Base-by-base conservation (phyloP, 805 yeast genomes). In the Suhomyces pyralidae region DNA sequence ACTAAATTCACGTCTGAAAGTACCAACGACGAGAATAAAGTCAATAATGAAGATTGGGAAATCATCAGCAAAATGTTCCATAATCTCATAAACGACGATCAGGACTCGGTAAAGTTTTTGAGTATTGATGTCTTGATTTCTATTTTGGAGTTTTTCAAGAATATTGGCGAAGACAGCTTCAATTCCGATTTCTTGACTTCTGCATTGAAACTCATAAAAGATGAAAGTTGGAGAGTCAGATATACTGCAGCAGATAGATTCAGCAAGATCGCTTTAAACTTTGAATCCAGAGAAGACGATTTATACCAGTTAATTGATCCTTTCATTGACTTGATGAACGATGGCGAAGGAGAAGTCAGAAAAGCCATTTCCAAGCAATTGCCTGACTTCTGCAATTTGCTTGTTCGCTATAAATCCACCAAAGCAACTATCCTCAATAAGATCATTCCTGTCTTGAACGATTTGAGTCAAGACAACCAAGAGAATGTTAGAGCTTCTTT, bases 181-280 rank as follows among this genome's bases (percentile, higher is more conserved):
- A 79, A 83, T 59, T 77, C 81, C 46, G 88, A 85, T 58, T 76
- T 88, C 53, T 77, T 88, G 55, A 75, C 78, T 49, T 81, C 85
- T 57, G 80, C 96, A 2, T 78, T 86, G 58, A 82, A 83, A 58
- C 78, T 94, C 59, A 85, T 90, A 53, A 81, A 79, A 58, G 99
- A 94, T 73, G 90, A 89, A 70, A 87, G 96, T 64, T 94, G 99
- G 99, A 85, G 99, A 70, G 98, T 94, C 52, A 85, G 99, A 64
- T 94, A 93, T 72, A 91, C 94, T 85, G 96, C 96, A 32, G 97
- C 97, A n/a, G 97, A 93, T 67, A 81, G 91, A 62, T 92, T 91
- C 65, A 89, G 85, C 60, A 76, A 78, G 56, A 80, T 94, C 55
- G 90, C 96, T 1, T 61, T 72, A 15, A 84, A 83, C 58, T 85